A percentile compares a stretch with the other conserved stretches of the same genome.
Conservation (phyloP, 495 filamentous ascomycete species). For the Ascobolus immersus region DNA sequence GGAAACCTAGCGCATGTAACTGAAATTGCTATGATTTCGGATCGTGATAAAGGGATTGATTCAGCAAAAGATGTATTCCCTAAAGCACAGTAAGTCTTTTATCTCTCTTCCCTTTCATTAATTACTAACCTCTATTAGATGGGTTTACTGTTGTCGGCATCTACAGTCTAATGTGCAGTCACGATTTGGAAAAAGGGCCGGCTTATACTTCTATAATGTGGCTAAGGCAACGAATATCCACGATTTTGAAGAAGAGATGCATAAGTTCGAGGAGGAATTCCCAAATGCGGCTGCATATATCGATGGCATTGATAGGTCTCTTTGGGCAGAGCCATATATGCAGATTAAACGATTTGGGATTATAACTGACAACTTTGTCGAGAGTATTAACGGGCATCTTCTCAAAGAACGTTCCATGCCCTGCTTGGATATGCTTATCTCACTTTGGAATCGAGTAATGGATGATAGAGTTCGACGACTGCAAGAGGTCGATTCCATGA, state of each 20-base stretch:
- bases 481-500: too few species aligned
- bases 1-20: too few species aligned
- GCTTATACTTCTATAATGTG: not conserved
- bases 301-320: not conserved
- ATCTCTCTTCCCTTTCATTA: too few species aligned
- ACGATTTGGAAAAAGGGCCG: too few species aligned
- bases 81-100: too few species aligned
- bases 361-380: not conserved
- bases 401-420: not conserved
- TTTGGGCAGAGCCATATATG: slow-evolving; percentile 5
- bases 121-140: too few species aligned
- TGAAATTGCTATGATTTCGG: too few species aligned
- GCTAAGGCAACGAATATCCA: too few species aligned
- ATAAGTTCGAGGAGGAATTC: too few species aligned
- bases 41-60: slow-evolving; percentile 3
- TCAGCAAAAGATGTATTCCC: not conserved
- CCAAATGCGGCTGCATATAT: slow-evolving; percentile 1
- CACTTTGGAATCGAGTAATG: not conserved
- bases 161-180: not conserved
- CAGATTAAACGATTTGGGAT: not conserved
- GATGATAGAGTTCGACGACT: too few species aligned
- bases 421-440: not conserved
- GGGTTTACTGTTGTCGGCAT: not conserved
- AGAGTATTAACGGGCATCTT: not conserved
- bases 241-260: not conserved